Evolutionary conservation across 371 early-diverging fungal genomes (phyloP), one percentile per base, ranked within the genome.

Genomic region (Ordospora colligata): DNA sequence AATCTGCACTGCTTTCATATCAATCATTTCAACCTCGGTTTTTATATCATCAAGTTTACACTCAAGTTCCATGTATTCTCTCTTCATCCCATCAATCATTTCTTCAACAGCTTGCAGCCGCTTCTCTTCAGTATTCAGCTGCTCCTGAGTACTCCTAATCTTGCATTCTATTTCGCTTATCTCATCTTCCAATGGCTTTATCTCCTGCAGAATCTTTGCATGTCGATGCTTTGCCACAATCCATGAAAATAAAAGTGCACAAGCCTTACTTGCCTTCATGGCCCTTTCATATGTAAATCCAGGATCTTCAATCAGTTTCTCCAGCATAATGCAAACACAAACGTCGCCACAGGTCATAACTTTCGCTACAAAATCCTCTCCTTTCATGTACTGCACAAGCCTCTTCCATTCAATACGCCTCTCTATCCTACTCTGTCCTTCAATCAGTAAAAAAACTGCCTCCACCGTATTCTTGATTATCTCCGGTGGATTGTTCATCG

Each of bases 191-290:
- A 97, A 87, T 25, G 97, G 97, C 9, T 93, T 95, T 43, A 96
- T 90, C 64, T 89, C 87, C 80, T 93, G 91, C 50, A 96, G 83
- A 65, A 96, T 95, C 68, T 89, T 88, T 7, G 92, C 88, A 79
- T 89, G 96, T 75, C 88, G 88, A 37, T 93, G 91, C 85, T 95
- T 96, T 17, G 96, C 96, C 75, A 88, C 88, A 2, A 92, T 93
- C 98, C 98, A 97, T 80, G 92, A 89, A 67, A 92, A 94, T 23
- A 97, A 84, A 14, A 96, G 94, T 27, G 95, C 97, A 84, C 97
- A 97, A 0, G 97, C 97, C 84, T 92, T 93, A 80, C 91, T 90
- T n/a, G 98, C 97, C 70, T 92, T 91, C 84, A 92, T 92, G 37
- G 96, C 92, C 0, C 87, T 81, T 67, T 96, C 96, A 80, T 90